phyloP scores from a whole-genome alignment of 768 basidiomycete genomes.

The Termitomyces sp. region DNA sequence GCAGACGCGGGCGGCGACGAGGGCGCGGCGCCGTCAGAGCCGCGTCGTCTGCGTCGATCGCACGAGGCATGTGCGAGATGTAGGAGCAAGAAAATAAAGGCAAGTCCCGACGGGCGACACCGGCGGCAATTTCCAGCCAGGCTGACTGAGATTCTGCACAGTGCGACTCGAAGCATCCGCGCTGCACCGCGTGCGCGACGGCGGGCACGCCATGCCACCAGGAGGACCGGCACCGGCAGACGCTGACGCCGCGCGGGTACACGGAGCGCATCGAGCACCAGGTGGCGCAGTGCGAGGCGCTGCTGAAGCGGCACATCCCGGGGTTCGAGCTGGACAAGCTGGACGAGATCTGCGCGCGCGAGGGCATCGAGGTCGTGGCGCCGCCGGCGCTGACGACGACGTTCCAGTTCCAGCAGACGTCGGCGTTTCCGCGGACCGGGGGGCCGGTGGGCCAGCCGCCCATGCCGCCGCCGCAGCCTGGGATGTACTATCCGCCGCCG shows the following conservation, averaged over 20 bases:
- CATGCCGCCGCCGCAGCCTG: conserved; percentile 30
- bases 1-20: conserved; percentile 52
- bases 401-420: conserved; percentile 28
- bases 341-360: conserved; percentile 58
- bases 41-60: conserved; percentile 77
- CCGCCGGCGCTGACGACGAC: conserved; percentile 18
- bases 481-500: conserved; percentile 35
- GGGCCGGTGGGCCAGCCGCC: conserved; percentile 26
- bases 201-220: conserved; percentile 80
- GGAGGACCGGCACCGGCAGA: conserved; percentile 85
- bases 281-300: conserved; percentile 70
- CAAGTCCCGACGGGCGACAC: conserved; percentile 62
- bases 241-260: conserved; percentile 78
- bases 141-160: conserved; percentile 25
- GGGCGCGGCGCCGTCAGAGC: conserved; percentile 54
- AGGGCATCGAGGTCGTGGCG: conserved; percentile 55
- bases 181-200: conserved; percentile 80
- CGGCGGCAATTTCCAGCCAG: conserved; percentile 78
- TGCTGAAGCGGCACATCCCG: conserved; percentile 69
- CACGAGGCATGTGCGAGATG: conserved; percentile 92
- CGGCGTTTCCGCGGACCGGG: conserved; percentile 24
- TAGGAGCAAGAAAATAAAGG: conserved; percentile 97
- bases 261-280: conserved; percentile 79
- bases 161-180: conserved; percentile 90
- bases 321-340: conserved; percentile 63